Evolutionary conservation across 352 stramenopile species (phyloP), one percentile per base, ranked within the genome.

Genomic region (Phytophthora nicotianae): DNA sequence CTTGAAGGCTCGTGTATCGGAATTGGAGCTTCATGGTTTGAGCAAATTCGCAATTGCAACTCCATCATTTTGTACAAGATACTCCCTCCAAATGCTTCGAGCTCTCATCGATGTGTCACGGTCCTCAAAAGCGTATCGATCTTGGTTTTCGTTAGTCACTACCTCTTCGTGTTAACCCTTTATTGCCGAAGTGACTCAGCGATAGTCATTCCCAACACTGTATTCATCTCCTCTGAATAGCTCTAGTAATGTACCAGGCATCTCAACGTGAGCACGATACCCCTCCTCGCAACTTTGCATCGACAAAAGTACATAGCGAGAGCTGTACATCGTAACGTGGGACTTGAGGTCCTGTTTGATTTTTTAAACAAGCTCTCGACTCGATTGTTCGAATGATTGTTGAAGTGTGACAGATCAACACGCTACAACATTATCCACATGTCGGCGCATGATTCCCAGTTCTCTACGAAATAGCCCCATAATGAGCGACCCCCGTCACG

Each of bases 381-480:
- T 47, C 27, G 40, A 11, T 46, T 46, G 6, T 46, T 23, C 11
- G 17, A 27, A 9, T 46, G 40, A 46, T 48, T 48, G 2, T 48
- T 48, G 41, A 48, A 48, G 27, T 38, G 52, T 29, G 26, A 27
- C 2, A 48, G 41, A 17, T 60, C 29, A 13, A 17, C 5, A 1
- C 52, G 41, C 9, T 49, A 24, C 7, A 32, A 14, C 42, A 52
- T 60, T 2, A 47, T 41, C 52, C 52, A 60, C 52, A 60, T 47
- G 4, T 53, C 38, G 8, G 13, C 13, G n/a, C 40, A 48, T 2
- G 37, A 29, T 1, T 43, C 40, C 17, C 38, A 58, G 19, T 45
- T 58, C 38, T 9, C 29, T 1, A 27, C 21, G 21, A 48, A 48
- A 19, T 48, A 48, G 4, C 32, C 21, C 41, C 41, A 48, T 2